Evolutionary conservation across 805 yeast genomes (phyloP).

Genomic region (Candida insectorum): DNA sequence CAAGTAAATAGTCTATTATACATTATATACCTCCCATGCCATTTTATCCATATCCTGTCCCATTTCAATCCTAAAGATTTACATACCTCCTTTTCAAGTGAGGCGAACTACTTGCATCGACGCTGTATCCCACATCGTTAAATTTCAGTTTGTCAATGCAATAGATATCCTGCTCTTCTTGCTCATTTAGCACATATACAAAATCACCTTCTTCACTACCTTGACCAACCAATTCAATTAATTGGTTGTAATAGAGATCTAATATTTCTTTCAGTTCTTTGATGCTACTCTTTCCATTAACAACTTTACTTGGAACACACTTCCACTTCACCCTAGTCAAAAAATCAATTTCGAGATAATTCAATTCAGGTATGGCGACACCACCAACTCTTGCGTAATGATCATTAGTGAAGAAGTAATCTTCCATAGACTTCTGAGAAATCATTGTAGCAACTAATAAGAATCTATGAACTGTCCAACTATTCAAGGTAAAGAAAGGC

Average conservation of each 20-base stretch:
- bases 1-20: too few species aligned
- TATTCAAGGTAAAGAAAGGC: constrained; percentile 77
- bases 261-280: constrained; percentile 35
- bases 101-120: constrained; percentile 26
- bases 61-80: too few species aligned
- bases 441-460: constrained; percentile 86
- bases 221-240: constrained; percentile 40
- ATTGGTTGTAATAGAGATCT: constrained; percentile 36
- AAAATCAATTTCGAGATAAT: constrained; percentile 85
- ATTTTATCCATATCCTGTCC: too few species aligned
- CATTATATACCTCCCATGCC: too few species aligned
- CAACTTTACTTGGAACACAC: constrained; percentile 38
- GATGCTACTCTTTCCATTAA: constrained; percentile 18
- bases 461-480: constrained; percentile 91
- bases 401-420: constrained; percentile 86
- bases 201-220: constrained; percentile 16
- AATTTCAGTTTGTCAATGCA: constrained; percentile 4
- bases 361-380: constrained; percentile 75
- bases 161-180: neutral
- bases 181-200: constrained; percentile 9
- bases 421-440: constrained; percentile 88
- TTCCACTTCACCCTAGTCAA: constrained; percentile 73
- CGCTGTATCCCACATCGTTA: constrained; percentile 18
- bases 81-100: constrained; percentile 19
- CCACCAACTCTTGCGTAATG: constrained; percentile 98